phyloP scores from a whole-genome alignment of 2,329 filamentous ascomycete species.

The Verticillium nonalfalfae region DNA sequence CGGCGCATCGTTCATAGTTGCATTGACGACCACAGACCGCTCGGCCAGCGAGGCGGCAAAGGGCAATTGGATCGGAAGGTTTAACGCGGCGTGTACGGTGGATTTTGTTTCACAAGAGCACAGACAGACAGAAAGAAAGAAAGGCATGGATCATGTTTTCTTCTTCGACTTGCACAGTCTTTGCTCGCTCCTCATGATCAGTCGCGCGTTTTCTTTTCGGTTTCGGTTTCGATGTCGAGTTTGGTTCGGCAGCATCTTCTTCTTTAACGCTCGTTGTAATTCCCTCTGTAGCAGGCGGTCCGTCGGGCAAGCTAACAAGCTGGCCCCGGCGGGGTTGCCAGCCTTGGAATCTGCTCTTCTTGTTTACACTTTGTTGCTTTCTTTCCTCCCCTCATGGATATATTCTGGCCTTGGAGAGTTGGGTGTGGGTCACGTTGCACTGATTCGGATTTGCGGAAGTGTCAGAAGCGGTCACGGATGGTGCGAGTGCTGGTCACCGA shows the following conservation, averaged over 20 bases:
- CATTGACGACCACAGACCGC: neutral
- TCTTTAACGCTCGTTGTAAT: slow-evolving; percentile 51
- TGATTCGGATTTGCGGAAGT: too few species aligned
- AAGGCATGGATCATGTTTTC: slow-evolving; percentile 16
- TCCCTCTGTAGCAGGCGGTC: slow-evolving; percentile 24
- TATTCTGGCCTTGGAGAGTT: neutral
- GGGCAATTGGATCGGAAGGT: neutral
- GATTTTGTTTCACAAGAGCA: neutral
- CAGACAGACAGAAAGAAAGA: slow-evolving; percentile 13
- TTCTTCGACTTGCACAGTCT: slow-evolving; percentile 15
- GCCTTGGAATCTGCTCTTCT: slow-evolving; percentile 20
- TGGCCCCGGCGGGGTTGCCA: slow-evolving; percentile 17
- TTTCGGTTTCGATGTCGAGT: slow-evolving; percentile 17
- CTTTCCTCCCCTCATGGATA: slow-evolving; percentile 8
- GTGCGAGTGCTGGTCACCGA: slow-evolving; percentile 10
- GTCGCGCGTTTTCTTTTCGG: slow-evolving; percentile 15
- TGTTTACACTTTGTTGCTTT: slow-evolving; percentile 28
- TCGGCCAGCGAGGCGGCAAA: neutral
- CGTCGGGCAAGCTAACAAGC: slow-evolving; percentile 27
- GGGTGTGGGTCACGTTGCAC: neutral
- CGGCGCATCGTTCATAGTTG: neutral
- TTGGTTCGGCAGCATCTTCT: slow-evolving; percentile 16
- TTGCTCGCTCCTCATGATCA: slow-evolving; percentile 17
- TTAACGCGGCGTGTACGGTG: neutral
- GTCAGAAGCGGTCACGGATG: neutral